Conservation (phyloP, 2,329 filamentous ascomycete species). For the Aspergillus spinulosporus region DNA sequence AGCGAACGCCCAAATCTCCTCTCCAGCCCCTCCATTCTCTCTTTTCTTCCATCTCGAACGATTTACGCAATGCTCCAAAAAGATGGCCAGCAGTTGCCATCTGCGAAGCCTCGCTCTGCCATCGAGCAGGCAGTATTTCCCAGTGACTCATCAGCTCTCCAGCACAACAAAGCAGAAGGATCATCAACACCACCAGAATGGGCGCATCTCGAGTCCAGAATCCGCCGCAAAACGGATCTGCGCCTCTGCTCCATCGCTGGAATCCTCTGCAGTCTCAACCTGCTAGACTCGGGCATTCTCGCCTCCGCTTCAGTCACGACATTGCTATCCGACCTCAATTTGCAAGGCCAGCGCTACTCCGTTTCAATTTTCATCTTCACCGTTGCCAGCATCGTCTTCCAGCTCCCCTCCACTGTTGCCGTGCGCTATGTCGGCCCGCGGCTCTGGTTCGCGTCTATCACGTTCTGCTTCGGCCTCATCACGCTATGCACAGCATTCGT, state of each 20-base stretch:
- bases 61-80: slow-evolving; percentile 5
- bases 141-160: background rate
- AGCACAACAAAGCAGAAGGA: slow-evolving; percentile 1
- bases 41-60: background rate
- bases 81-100: background rate
- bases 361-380: slow-evolving; percentile 74
- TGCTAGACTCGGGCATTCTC: slow-evolving; percentile 70
- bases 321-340: slow-evolving; percentile 63
- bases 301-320: slow-evolving; percentile 68
- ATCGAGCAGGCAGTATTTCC: background rate
- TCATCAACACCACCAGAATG: slow-evolving; percentile 19
- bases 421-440: slow-evolving; percentile 66
- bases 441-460: slow-evolving; percentile 61
- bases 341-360: slow-evolving; percentile 66
- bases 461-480: slow-evolving; percentile 62
- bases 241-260: slow-evolving; percentile 70
- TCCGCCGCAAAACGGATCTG: slow-evolving; percentile 66
- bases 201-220: slow-evolving; percentile 43
- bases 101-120: background rate
- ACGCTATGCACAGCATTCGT: slow-evolving; percentile 70
- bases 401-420: slow-evolving; percentile 67
- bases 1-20: background rate
- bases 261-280: slow-evolving; percentile 67
- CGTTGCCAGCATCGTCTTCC: slow-evolving; percentile 66
- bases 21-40: background rate